Evolutionary conservation across 1,139 yeast species (phyloP).

Genomic region (Pneumocystis oryctolagi): DNA sequence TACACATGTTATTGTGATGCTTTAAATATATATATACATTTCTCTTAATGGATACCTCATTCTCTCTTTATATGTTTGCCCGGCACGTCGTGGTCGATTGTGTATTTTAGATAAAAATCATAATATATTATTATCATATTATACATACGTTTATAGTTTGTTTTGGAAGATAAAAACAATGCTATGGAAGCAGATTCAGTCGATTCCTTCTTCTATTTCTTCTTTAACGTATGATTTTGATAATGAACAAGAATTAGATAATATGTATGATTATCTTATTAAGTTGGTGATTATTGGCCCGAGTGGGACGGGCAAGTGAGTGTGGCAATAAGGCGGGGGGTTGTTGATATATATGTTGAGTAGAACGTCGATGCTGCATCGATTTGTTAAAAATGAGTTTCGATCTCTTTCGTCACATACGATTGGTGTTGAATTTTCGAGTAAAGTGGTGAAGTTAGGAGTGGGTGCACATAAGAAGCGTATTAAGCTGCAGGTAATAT

Average conservation of each 20-base stretch:
- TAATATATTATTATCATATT: no score
- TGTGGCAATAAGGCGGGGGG: background rate
- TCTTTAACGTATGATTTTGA: background rate
- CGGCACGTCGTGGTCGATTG: no score
- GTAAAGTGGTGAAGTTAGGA: conserved; percentile 30
- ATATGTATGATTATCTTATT: conserved; percentile 31
- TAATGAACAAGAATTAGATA: background rate
- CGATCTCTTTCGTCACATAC: conserved; percentile 28
- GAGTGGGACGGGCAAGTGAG: conserved; percentile 32
- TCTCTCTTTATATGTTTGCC: no score
- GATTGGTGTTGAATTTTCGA: conserved; percentile 38
- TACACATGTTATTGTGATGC: no score
- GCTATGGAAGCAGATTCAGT: background rate
- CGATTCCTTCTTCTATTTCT: background rate
- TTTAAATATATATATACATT: no score
- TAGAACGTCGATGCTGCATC: conserved; percentile 6
- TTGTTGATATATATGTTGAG: background rate
- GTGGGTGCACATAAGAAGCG: conserved; percentile 21
- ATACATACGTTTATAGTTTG: no score
- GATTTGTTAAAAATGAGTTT: conserved; percentile 1
- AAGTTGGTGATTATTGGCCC: conserved; percentile 34
- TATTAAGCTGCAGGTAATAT: conserved; percentile 27
- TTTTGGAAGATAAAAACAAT: no score
- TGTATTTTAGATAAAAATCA: no score
- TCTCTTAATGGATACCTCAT: no score